Evolutionary conservation across 148 eudicot species (phyloP).

Genomic region (Fagopyrum homotropicum): DNA sequence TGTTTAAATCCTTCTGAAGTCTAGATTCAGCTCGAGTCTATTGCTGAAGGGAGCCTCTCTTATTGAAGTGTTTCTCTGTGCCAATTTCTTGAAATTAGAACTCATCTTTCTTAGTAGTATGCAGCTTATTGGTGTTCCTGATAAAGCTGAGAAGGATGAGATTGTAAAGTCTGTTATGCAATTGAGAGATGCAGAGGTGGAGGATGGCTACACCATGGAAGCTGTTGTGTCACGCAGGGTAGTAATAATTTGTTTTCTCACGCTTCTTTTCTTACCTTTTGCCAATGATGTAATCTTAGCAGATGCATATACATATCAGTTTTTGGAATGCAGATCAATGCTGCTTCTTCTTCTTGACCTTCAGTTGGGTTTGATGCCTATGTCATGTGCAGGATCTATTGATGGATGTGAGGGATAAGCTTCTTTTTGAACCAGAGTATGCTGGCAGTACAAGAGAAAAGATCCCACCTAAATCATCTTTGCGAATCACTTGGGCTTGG

Average conservation of each 20-base stretch:
- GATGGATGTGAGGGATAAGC: conserved; percentile 94
- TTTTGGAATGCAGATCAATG: not conserved
- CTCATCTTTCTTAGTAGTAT: conserved; percentile 17
- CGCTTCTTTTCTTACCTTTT: not conserved
- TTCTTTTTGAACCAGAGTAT: conserved; percentile 96
- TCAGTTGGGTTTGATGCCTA: conserved; percentile 13
- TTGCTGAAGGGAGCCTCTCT: not conserved
- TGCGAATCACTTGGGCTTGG: conserved; percentile 93
- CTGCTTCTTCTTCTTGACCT: not conserved
- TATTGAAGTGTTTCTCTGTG: not conserved
- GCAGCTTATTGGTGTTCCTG: conserved; percentile 84
- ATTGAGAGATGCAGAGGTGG: conserved; percentile 76
- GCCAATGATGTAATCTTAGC: not conserved
- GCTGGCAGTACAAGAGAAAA: conserved; percentile 86
- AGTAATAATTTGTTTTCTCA: conserved; percentile 6
- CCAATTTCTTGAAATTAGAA: not conserved
- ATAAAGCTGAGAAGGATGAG: conserved; percentile 92
- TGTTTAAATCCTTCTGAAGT: not conserved
- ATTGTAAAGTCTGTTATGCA: conserved; percentile 87
- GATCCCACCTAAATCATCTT: conserved; percentile 70
- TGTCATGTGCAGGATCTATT: conserved; percentile 61
- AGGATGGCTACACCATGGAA: conserved; percentile 83
- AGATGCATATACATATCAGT: not conserved
- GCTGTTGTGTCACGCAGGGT: conserved; percentile 83
- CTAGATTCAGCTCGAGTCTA: not conserved